Conservation (phyloP, 2,329 filamentous ascomycete genomes). For the Aspergillus awamori region DNA sequence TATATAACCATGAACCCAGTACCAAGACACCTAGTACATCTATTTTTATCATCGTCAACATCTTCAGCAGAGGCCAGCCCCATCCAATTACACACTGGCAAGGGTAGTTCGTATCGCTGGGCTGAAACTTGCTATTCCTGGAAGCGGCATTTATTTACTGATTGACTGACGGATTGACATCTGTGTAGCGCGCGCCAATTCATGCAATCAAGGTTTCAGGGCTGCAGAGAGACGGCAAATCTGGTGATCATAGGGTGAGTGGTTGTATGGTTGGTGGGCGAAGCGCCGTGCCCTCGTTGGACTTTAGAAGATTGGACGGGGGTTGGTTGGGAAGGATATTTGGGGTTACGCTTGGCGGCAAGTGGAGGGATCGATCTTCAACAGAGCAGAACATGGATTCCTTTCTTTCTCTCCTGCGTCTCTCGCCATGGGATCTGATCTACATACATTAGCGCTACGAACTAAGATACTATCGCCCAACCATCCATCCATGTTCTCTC, state of each 20-base stretch:
- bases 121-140: neutral
- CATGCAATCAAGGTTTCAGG: neutral
- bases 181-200: neutral
- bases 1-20: neutral
- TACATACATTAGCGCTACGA: neutral
- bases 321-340: neutral
- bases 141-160: too few relatives aligned
- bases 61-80: too few relatives aligned
- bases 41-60: constrained; percentile 6
- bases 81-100: too few relatives aligned
- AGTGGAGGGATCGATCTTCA: neutral
- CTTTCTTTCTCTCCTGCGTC: neutral
- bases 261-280: neutral
- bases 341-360: neutral
- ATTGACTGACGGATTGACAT: too few relatives aligned
- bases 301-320: neutral
- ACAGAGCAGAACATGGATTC: neutral
- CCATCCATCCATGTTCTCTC: neutral
- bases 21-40: neutral
- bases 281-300: neutral
- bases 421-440: neutral
- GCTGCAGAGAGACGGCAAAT: neutral
- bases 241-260: neutral
- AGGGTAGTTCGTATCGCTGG: neutral
- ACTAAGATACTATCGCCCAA: neutral